These are phyloP conservation scores for Phytopythium cucurbitacearum DNA, from an alignment of 352 stramenopile genomes.

Conservation along the genomic window DNA sequence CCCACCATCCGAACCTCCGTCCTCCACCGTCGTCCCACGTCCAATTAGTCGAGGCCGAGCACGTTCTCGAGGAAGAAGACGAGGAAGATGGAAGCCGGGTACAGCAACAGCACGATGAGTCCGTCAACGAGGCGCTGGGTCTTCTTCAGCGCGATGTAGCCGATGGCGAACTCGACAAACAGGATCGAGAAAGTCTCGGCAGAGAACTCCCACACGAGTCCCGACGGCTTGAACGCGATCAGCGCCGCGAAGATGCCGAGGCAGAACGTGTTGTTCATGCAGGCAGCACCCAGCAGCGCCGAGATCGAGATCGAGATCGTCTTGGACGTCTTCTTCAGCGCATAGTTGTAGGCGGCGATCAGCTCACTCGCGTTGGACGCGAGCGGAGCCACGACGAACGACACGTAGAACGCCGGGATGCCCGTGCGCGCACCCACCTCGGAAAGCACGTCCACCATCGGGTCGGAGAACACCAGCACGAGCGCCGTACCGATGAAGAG, in stretches of 20 bases:
- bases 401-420: slow-evolving; percentile 97
- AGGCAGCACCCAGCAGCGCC: slow-evolving; percentile 92
- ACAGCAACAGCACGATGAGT: slow-evolving; percentile 86
- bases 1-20: too few species aligned
- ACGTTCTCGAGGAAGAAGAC: slow-evolving; percentile 92
- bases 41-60: slow-evolving; percentile 84
- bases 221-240: slow-evolving; percentile 90
- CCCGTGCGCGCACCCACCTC: slow-evolving; percentile 88
- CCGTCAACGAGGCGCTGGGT: slow-evolving; percentile 85
- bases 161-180: slow-evolving; percentile 91
- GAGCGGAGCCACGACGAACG: slow-evolving; percentile 96
- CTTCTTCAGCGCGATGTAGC: slow-evolving; percentile 79
- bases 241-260: slow-evolving; percentile 97
- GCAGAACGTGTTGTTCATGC: slow-evolving; percentile 99
- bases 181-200: slow-evolving; percentile 97
- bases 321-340: slow-evolving; percentile 96
- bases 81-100: slow-evolving; percentile 91
- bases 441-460: slow-evolving; percentile 97
- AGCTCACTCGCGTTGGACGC: slow-evolving; percentile 98
- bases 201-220: slow-evolving; percentile 97
- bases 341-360: slow-evolving; percentile 97
- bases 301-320: slow-evolving; percentile 96
- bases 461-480: slow-evolving; percentile 96
- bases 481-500: slow-evolving; percentile 93
- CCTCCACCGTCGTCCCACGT: too few species aligned